Conservation (phyloP, 2,329 filamentous ascomycete genomes). For the Alternaria arborescens region DNA sequence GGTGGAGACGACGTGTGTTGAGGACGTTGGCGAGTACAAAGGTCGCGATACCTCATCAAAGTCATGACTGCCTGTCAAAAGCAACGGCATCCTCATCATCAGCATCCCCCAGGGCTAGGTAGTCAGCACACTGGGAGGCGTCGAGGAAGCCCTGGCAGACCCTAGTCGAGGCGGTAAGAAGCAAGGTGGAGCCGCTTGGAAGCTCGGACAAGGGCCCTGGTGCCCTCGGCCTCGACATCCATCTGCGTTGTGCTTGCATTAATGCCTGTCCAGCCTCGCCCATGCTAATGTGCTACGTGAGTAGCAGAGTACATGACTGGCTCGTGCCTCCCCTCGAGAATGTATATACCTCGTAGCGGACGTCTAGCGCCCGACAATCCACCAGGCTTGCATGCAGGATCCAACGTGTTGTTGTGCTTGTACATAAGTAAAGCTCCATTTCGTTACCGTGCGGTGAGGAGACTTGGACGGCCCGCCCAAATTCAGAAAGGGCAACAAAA, state of each 20-base stretch:
- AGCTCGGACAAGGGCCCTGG: conserved; percentile 9
- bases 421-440: conserved; percentile 25
- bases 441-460: conserved; percentile 21
- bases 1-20: conserved; percentile 8
- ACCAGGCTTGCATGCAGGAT: conserved; percentile 20
- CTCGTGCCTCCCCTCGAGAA: conserved; percentile 10
- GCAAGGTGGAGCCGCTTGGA: conserved; percentile 17
- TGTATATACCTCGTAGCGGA: conserved; percentile 15
- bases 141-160: conserved; percentile 2
- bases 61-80: not conserved
- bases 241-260: conserved; percentile 20
- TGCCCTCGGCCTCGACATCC: conserved; percentile 8
- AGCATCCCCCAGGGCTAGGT: not conserved
- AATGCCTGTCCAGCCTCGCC: conserved; percentile 11
- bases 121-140: not conserved
- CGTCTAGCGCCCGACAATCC: conserved; percentile 18
- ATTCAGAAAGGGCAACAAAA: conserved; percentile 23
- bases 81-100: not conserved
- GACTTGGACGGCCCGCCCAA: conserved; percentile 20
- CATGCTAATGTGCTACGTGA: conserved; percentile 12
- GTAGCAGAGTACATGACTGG: conserved; percentile 19
- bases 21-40: conserved; percentile 14
- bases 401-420: conserved; percentile 18
- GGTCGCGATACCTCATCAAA: not conserved
- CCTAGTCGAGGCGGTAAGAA: conserved; percentile 23